Evolutionary conservation across 208 protist genomes (phyloP).

Genomic region (Lotmaria passim): DNA sequence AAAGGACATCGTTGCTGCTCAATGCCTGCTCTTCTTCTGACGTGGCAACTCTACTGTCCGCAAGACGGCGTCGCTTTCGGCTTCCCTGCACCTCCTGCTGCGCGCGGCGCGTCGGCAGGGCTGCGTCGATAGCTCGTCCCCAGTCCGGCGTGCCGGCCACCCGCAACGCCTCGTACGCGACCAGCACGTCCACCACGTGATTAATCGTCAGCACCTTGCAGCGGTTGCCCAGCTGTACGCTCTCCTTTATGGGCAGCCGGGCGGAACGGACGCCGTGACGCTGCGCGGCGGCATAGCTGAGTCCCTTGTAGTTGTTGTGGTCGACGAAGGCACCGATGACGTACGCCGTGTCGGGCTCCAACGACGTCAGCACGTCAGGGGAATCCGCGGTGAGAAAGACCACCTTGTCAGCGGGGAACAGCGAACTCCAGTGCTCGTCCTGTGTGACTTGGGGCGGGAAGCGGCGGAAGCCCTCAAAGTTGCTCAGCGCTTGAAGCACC

Average conservation of each 20-base stretch:
- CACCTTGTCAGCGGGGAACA: conserved; percentile 49
- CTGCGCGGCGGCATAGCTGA: conserved; percentile 57
- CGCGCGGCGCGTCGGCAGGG: conserved; percentile 71
- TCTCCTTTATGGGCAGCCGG: conserved; percentile 79
- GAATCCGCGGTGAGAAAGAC: conserved; percentile 86
- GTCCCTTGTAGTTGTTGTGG: conserved; percentile 85
- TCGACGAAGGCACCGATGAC: conserved; percentile 91
- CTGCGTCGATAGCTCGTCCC: conserved; percentile 59
- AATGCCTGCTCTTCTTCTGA: not conserved
- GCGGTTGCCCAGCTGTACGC: conserved; percentile 80
- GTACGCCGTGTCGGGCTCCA: conserved; percentile 72
- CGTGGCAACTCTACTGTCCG: not conserved
- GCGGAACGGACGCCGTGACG: conserved; percentile 76
- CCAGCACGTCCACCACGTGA: conserved; percentile 82
- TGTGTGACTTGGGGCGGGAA: conserved; percentile 52
- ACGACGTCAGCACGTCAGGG: conserved; percentile 54
- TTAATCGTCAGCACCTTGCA: conserved; percentile 93
- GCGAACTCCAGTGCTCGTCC: conserved; percentile 66
- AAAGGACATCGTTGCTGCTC: not conserved
- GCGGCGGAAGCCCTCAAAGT: conserved; percentile 75
- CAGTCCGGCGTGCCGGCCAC: conserved; percentile 49
- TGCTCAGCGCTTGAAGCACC: conserved; percentile 39
- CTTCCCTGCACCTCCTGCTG: conserved; percentile 44
- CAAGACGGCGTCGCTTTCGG: conserved; percentile 31
- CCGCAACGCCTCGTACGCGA: conserved; percentile 43